Evolutionary conservation across 805 yeast genomes (phyloP), one percentile per base, ranked within the genome.

Genomic region (Wickerhamomyces strasburgensis): DNA sequence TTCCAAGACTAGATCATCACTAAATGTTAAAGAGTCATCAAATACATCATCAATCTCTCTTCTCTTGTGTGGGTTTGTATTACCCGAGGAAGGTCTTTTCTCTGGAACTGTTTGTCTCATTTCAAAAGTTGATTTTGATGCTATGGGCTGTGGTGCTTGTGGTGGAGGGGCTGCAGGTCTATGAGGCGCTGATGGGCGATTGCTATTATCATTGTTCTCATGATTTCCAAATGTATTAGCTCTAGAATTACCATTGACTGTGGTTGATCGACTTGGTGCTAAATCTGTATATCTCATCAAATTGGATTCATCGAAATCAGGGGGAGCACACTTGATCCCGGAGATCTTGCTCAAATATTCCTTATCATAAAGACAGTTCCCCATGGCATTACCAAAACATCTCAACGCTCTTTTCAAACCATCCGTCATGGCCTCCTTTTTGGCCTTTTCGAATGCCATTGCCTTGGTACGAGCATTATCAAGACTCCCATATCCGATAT

Each of bases 401-500:
- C 94, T 69, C 41, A 84, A 65, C 16, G 89, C 83, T 45, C 95
- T 64, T 54, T 84, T 84, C 51, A 84, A 59, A 0, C 85, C 95
- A 61, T 84, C 95, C 0, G 95, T 84, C 31, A 80, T 75, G 1
- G 93, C 93, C 46, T 85, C 89, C 49, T 84, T 84, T 58, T 80
- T 83, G 39, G 89, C 83, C 49, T 84, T 83, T 50, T 84, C 95
- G 55, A 84, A 84, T 0, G 93, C 94, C 59, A 73, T 73, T 1
- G 88, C 77, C 51, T 80, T 80, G 16, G 78, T 68, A 34, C 75
- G 72, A 30, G 85, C 84, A 54, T 82, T 83, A 33, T 84, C 93
- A 14, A 80, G 75, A 33, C 78, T 78, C n/a, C 95, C 95, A 55
- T 84, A 84, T 0, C 95, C 95, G 30, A 84, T 74, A 60, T 84